Percentiles rank a stretch among this genome's conserved stretches.
Evolutionary conservation across 2,329 filamentous ascomycete species (phyloP).

Genomic region (Penicillium sp.): DNA sequence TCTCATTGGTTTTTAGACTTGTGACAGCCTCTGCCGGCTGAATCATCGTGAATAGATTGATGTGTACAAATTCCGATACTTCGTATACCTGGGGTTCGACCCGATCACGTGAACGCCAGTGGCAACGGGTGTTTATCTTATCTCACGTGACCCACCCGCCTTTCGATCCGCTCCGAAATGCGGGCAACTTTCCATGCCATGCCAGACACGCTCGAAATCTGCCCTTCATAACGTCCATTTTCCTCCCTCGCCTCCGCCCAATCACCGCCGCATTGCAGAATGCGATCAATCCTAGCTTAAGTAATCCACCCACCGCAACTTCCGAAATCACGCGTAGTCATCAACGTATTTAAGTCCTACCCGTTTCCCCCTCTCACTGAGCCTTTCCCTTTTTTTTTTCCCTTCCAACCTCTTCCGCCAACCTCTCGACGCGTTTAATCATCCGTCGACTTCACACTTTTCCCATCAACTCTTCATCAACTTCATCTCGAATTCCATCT

Average conservation of each 20-base stretch:
- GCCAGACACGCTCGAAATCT: slow-evolving; percentile 34
- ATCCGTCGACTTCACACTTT: slow-evolving; percentile 8
- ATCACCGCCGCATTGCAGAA: slow-evolving; percentile 32
- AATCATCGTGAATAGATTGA: background rate
- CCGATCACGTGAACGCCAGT: background rate
- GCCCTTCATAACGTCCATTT: slow-evolving; percentile 42
- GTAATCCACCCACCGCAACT: slow-evolving; percentile 16
- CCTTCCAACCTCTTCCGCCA: slow-evolving; percentile 16
- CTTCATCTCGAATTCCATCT: slow-evolving; percentile 11
- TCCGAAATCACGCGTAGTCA: slow-evolving; percentile 33
- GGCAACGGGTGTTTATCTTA: slow-evolving; percentile 6
- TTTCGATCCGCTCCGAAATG: slow-evolving; percentile 13
- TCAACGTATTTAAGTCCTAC: slow-evolving; percentile 32
- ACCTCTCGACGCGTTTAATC: slow-evolving; percentile 20
- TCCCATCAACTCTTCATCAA: slow-evolving; percentile 21
- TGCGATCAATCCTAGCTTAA: slow-evolving; percentile 24
- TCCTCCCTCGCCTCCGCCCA: slow-evolving; percentile 30
- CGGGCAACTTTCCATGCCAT: slow-evolving; percentile 13
- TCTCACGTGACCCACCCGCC: slow-evolving; percentile 23
- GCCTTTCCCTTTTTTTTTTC: slow-evolving; percentile 19
- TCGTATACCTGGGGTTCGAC: background rate
- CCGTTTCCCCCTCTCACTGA: slow-evolving; percentile 7
- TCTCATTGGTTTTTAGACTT: too few relatives aligned
- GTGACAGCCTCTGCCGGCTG: too few relatives aligned
- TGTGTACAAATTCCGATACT: background rate